Evolutionary conservation across 495 filamentous ascomycete genomes (phyloP).

Genomic region (Lentithecium fluviatile): DNA sequence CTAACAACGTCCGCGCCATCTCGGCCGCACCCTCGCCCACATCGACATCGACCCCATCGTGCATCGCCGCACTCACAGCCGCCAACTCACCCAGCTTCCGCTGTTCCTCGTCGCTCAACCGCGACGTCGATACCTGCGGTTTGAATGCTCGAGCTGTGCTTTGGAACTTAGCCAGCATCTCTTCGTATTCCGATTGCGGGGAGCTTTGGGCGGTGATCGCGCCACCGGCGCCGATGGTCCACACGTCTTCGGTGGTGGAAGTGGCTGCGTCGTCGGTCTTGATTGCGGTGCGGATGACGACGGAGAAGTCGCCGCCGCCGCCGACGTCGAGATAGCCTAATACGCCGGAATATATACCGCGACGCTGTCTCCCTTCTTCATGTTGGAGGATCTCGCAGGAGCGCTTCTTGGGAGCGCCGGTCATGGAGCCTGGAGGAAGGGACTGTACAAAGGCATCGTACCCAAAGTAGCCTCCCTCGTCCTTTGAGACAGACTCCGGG

Average conservation of each 20-base stretch:
- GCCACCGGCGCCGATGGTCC: constrained; percentile 85
- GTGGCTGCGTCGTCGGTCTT: constrained; percentile 54
- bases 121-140: not conserved
- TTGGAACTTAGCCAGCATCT: constrained; percentile 81
- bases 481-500: not conserved
- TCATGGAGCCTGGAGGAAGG: constrained; percentile 91
- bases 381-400: constrained; percentile 74
- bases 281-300: constrained; percentile 78
- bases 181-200: constrained; percentile 76
- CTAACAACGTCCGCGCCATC: too few relatives aligned
- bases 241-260: constrained; percentile 48
- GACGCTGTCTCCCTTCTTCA: constrained; percentile 62
- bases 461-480: constrained; percentile 43
- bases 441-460: constrained; percentile 74
- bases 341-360: constrained; percentile 86
- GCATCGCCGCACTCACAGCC: too few relatives aligned
- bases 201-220: constrained; percentile 81
- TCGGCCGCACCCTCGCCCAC: too few relatives aligned
- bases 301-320: constrained; percentile 82
- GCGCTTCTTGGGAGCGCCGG: constrained; percentile 88
- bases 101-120: too few relatives aligned
- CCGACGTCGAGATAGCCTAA: constrained; percentile 85
- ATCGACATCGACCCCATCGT: too few relatives aligned
- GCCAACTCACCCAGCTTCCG: too few relatives aligned
- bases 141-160: constrained; percentile 57